Percentiles rank a stretch among this genome's conserved stretches.
Evolutionary conservation across 2,329 filamentous ascomycete genomes (phyloP).

Genomic region (Akanthomyces dipterigenus): DNA sequence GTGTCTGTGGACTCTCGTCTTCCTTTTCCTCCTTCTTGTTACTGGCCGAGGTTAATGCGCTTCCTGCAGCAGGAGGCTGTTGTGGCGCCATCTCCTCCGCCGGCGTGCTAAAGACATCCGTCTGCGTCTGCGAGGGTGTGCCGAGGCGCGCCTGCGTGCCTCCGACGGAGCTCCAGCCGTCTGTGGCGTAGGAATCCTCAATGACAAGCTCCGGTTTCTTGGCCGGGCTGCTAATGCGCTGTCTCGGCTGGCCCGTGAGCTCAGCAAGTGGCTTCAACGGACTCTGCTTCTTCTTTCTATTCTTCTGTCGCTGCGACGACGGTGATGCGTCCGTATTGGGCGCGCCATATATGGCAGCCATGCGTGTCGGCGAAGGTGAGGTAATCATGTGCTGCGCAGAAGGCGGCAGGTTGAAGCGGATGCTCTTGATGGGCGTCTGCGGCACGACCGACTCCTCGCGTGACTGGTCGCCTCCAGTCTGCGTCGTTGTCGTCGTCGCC

Average conservation of each 20-base stretch:
- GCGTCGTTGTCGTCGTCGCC: neutral
- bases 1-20: neutral
- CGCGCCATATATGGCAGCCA: slow-evolving; percentile 32
- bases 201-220: slow-evolving; percentile 29
- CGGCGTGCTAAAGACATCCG: slow-evolving; percentile 13
- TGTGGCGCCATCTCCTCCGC: neutral
- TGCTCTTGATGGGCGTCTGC: slow-evolving; percentile 33
- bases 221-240: slow-evolving; percentile 15
- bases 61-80: neutral
- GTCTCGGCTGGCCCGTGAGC: slow-evolving; percentile 16
- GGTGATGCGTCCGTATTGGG: slow-evolving; percentile 29
- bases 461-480: neutral
- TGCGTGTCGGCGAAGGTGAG: slow-evolving; percentile 34
- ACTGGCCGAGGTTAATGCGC: neutral
- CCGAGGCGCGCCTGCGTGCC: slow-evolving; percentile 17
- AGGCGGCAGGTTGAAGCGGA: slow-evolving; percentile 36
- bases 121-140: slow-evolving; percentile 16
- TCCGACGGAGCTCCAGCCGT: slow-evolving; percentile 23
- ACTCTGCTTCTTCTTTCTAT: slow-evolving; percentile 12
- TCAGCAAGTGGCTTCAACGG: slow-evolving; percentile 15
- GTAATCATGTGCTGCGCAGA: slow-evolving; percentile 26
- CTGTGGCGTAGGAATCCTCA: slow-evolving; percentile 38
- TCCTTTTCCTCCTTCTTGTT: too few species aligned
- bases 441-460: slow-evolving; percentile 32
- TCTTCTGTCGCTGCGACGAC: slow-evolving; percentile 26